Evolutionary conservation across 1,284 basidiomycete genomes (phyloP), one percentile per base, ranked within the genome.

Genomic region (Crocinoboletus sp.): DNA sequence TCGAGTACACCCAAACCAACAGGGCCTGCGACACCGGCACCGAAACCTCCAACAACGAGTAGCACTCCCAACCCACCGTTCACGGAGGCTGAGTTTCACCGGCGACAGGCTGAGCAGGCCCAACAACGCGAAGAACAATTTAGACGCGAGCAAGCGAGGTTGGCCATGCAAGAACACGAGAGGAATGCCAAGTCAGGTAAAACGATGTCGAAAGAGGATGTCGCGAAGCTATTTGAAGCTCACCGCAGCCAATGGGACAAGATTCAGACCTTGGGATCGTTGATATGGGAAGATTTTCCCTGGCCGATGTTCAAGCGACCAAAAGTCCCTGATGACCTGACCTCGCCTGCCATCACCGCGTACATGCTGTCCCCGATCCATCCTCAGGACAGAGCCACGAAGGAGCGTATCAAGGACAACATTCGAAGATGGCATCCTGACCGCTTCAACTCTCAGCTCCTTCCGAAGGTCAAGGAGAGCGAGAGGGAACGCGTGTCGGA

Each of bases 261-360:
- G 49, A 63, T 82, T 36, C 69, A 52, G 50, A 54, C 46, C 11
- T n/a, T 56, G 29, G 46, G 56, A 33, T 54, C 57, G 41, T 57
- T 74, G 38, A 59, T 57, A 39, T 85, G 82, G 82, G 66, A 72
- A 28, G 71, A 72, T 51, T 77, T 88, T 54, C 84, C 85, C 17
- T 88, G 84, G 84, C 84, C 85, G 1, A 69, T 77, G 65, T 68
- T 84, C 56, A 76, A 69, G 58, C 67, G 66, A 32, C 79, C 82
- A 4, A 68, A 61, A 19, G 60, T 57, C 22, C 72, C 78, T 8
- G 81, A 83, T 30, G 81, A 83, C 5, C 68, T 88, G 50, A 82
- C 76, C 2, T 64, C 69, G 13, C 57, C 65, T 16, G 71, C 69
- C 9, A 74, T 88, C 48, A 68, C 69, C 24, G 73, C 75, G 29